Percentiles rank a stretch among this genome's conserved stretches.
phyloP scores from a whole-genome alignment of 768 basidiomycete genomes.

The Galerina marginata region DNA sequence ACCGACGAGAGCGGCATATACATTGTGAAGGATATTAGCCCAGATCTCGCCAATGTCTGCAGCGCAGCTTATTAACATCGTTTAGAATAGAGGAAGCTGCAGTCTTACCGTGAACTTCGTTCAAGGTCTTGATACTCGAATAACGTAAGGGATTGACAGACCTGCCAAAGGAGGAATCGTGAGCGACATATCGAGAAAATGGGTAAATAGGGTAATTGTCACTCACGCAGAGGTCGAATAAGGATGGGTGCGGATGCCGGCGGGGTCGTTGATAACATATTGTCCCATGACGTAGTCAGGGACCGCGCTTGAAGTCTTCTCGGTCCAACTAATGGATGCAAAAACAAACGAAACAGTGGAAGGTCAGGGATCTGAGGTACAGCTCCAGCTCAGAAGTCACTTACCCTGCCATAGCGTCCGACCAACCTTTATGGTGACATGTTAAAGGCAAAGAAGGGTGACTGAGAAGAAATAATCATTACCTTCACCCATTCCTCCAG shows the following conservation, averaged over 20 bases:
- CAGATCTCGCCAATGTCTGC: slow-evolving; percentile 53
- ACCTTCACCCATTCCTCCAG: slow-evolving; percentile 68
- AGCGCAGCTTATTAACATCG: neutral
- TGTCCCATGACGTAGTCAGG: slow-evolving; percentile 49
- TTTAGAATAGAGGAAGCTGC: neutral
- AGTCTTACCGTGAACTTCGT: slow-evolving; percentile 52
- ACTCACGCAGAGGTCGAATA: slow-evolving; percentile 58
- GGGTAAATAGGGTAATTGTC: neutral
- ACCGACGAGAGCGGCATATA: slow-evolving; percentile 42
- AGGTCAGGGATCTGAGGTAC: neutral
- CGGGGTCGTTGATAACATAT: slow-evolving; percentile 55
- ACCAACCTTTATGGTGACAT: slow-evolving; percentile 31
- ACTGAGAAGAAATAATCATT: too few relatives aligned
- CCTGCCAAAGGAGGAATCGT: slow-evolving; percentile 19
- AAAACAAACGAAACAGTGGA: neutral
- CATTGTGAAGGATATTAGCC: slow-evolving; percentile 49
- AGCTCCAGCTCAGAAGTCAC: neutral
- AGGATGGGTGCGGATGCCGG: slow-evolving; percentile 61
- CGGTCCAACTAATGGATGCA: slow-evolving; percentile 39
- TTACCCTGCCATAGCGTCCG: slow-evolving; percentile 56
- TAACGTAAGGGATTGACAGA: slow-evolving; percentile 51
- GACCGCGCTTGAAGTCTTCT: slow-evolving; percentile 46
- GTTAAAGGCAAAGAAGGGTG: too few relatives aligned
- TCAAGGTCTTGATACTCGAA: slow-evolving; percentile 38
- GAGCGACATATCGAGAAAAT: neutral